phyloP scores from a whole-genome alignment of 1,139 yeast species.

The Taphrina pruni region DNA sequence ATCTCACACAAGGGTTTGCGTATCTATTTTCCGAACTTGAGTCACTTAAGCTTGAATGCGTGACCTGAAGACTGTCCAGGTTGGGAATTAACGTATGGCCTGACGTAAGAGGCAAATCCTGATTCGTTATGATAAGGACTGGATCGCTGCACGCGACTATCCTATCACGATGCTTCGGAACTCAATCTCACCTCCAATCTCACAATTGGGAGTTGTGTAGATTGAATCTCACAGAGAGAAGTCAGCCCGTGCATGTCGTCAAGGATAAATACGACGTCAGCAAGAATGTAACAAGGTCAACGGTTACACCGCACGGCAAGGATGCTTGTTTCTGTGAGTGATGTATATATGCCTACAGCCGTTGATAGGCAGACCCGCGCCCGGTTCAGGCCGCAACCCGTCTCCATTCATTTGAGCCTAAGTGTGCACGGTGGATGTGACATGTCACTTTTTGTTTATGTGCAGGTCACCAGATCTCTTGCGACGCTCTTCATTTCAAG shows the following conservation, averaged over 20 bases:
- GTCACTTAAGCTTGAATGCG: too few relatives aligned
- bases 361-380: not conserved
- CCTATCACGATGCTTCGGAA: not conserved
- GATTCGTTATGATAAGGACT: not conserved
- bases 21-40: too few relatives aligned
- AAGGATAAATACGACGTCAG: not conserved
- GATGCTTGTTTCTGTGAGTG: not conserved
- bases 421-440: not conserved
- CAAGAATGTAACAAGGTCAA: slow-evolving; percentile 3
- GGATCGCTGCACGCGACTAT: not conserved
- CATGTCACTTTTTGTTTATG: not conserved
- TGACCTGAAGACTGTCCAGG: not conserved
- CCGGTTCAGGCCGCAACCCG: not conserved
- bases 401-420: not conserved
- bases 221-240: not conserved
- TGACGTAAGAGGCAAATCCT: not conserved
- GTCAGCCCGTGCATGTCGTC: not conserved
- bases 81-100: not conserved
- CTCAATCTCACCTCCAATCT: not conserved
- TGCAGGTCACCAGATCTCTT: not conserved
- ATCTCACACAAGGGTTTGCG: not conserved
- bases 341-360: not conserved
- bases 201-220: not conserved
- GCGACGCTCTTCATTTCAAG: not conserved
- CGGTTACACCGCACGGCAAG: not conserved